A percentile compares a stretch with the other conserved stretches of the same genome.
Evolutionary conservation across 129 eudicot species (phyloP).

Genomic region (Sambucus nigra): DNA sequence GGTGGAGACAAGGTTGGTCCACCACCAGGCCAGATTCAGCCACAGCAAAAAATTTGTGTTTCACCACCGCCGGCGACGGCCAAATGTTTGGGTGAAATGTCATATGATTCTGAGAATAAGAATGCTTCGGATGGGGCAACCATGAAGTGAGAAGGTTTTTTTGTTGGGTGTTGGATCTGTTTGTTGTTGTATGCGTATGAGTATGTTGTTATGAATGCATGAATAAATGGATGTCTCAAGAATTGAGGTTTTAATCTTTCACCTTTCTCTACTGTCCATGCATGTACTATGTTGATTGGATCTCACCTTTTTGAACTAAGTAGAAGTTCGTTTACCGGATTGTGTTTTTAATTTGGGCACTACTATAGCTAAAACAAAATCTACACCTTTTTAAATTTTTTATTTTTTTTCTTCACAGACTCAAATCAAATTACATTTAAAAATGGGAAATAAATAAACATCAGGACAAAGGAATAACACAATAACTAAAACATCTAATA

Average conservation of each 20-base stretch:
- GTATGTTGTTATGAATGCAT: neutral
- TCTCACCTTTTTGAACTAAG: too few relatives aligned
- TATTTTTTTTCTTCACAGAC: too few relatives aligned
- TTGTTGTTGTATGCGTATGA: neutral
- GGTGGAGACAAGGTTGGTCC: conserved; percentile 25
- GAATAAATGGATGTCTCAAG: neutral
- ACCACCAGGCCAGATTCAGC: conserved; percentile 14
- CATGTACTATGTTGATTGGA: too few relatives aligned
- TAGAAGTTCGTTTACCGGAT: too few relatives aligned
- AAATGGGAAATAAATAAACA: too few relatives aligned
- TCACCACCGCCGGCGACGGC: conserved; percentile 35
- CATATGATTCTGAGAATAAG: conserved; percentile 14
- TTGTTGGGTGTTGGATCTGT: neutral
- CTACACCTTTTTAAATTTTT: too few relatives aligned
- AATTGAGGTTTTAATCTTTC: neutral
- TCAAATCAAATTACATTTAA: too few relatives aligned
- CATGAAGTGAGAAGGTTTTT: neutral
- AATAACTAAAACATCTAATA: too few relatives aligned
- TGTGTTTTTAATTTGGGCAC: too few relatives aligned
- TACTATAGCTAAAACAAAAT: too few relatives aligned
- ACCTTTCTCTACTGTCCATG: too few relatives aligned
- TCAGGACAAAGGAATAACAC: too few relatives aligned
- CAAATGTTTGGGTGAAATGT: conserved; percentile 32
- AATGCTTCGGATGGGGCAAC: conserved; percentile 3
- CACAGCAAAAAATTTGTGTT: conserved; percentile 11